Base-by-base conservation (phyloP, 768 basidiomycete genomes). In the Hortiboletus flavorubellus region DNA sequence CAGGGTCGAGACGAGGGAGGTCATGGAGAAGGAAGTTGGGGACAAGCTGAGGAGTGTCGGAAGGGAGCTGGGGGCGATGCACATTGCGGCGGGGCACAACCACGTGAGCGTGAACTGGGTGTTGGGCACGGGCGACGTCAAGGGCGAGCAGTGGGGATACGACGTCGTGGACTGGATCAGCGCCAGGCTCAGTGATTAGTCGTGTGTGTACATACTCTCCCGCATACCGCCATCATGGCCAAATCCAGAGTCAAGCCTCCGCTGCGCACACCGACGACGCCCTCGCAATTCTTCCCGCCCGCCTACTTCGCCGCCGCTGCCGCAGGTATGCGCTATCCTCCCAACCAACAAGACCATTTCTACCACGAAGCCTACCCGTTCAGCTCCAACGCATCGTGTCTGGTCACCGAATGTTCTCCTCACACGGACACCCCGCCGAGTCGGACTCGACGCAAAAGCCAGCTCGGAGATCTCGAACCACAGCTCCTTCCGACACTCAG, bases 401-500 rank as follows among this genome's bases (percentile, higher is more conserved):
- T 35, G 2, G 15, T 15, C 14, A 4, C 54, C 12, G 62, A 64
- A 51, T 39, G 31, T 18, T 41, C 44, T 26, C 59, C 52, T 39
- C 58, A 45, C 41, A 1, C 46, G 2, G 34, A 5, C 26, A 26
- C 26, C 26, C 26, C 26, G 3, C 26, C 26, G 26, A 26, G 21
- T 44, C 64, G 61, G 31, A 26, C 49, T 5, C 61, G 63, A 35
- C 73, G 73, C 23, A 66, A 61, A 53, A 81, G 78, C 58, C 73
- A 80, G 49, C 68, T 81, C 16, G 74, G 70, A 11, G 82, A 82
- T 49, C 70, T 88, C 5, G 82, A 91, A 58, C 73, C 81, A 0
- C 80, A 86, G 29, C 74, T 90, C 5, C 68, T 90, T 37, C 88
- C 88, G 9, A 85, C 86, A 16, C 73, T 91, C 35, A 77, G 81